These are phyloP conservation scores for Tephrocybe sp. DNA, from an alignment of 768 basidiomycete species.

Conservation along the genomic window DNA sequence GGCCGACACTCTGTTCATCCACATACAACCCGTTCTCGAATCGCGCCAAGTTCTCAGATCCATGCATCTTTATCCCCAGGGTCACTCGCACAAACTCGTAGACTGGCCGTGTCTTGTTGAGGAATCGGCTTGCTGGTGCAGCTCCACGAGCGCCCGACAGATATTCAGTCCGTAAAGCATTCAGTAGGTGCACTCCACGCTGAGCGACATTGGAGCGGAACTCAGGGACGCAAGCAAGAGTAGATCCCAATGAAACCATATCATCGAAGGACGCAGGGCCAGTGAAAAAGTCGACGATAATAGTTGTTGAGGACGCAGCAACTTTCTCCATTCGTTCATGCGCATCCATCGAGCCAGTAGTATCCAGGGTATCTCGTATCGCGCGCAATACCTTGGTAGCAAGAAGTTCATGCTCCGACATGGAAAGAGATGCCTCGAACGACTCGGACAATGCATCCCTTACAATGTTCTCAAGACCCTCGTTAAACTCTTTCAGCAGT, in stretches of 20 bases:
- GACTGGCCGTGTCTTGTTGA: constrained; percentile 66
- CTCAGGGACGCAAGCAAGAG: constrained; percentile 38
- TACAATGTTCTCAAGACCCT: constrained; percentile 44
- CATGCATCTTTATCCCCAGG: constrained; percentile 80
- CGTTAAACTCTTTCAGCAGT: constrained; percentile 62
- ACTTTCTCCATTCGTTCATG: constrained; percentile 66
- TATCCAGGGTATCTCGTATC: constrained; percentile 55
- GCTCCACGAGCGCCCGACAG: constrained; percentile 55
- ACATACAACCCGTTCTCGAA: constrained; percentile 64
- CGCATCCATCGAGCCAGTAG: constrained; percentile 71
- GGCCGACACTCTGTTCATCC: constrained; percentile 67
- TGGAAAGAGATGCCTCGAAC: constrained; percentile 40
- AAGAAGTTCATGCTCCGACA: constrained; percentile 28
- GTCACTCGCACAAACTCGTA: constrained; percentile 76
- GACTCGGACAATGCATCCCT: constrained; percentile 44
- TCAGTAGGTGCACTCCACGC: constrained; percentile 43
- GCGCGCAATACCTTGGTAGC: constrained; percentile 34
- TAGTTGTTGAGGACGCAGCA: constrained; percentile 56
- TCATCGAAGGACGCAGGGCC: constrained; percentile 30
- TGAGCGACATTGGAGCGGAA: constrained; percentile 56
- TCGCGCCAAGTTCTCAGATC: constrained; percentile 62
- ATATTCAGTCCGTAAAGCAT: constrained; percentile 50
- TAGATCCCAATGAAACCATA: constrained; percentile 25
- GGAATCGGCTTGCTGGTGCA: constrained; percentile 63
- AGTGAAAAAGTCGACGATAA: constrained; percentile 64